phyloP scores from a whole-genome alignment of 2,329 filamentous ascomycete genomes.

The Microsporum audouinii region DNA sequence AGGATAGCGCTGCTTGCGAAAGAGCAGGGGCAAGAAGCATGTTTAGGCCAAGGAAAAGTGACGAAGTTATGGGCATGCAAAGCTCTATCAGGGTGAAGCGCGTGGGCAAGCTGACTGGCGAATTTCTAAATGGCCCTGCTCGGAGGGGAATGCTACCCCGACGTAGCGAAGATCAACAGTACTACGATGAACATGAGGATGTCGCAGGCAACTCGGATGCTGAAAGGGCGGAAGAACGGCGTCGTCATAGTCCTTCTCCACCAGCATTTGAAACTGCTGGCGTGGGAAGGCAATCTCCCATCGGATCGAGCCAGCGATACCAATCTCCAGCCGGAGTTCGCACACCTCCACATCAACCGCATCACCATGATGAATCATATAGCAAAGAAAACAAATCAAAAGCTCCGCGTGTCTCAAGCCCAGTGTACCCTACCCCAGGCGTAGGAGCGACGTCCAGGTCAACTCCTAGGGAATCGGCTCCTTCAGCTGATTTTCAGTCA shows the following conservation, averaged over 20 bases:
- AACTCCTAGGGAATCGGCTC: not conserved
- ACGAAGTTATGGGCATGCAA: conserved; percentile 51
- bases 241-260: not conserved
- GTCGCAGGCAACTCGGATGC: not conserved
- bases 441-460: not conserved
- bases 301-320: not conserved
- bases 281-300: not conserved
- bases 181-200: conserved; percentile 19
- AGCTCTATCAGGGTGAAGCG: conserved; percentile 69
- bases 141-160: conserved; percentile 54
- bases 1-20: not conserved
- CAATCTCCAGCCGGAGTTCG: not conserved
- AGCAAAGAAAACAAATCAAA: not conserved
- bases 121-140: conserved; percentile 68
- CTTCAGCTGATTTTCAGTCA: conserved; percentile 34
- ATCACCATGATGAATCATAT: not conserved
- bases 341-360: not conserved
- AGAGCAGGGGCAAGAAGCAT: conserved; percentile 27
- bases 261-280: not conserved
- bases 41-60: conserved; percentile 40
- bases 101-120: conserved; percentile 61
- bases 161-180: conserved; percentile 51
- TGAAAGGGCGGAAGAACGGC: not conserved
- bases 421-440: not conserved
- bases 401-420: not conserved